Percentiles rank a stretch among this genome's conserved stretches.
Evolutionary conservation across 306 rosid species (phyloP).

Genomic region (Vigna trinervia): DNA sequence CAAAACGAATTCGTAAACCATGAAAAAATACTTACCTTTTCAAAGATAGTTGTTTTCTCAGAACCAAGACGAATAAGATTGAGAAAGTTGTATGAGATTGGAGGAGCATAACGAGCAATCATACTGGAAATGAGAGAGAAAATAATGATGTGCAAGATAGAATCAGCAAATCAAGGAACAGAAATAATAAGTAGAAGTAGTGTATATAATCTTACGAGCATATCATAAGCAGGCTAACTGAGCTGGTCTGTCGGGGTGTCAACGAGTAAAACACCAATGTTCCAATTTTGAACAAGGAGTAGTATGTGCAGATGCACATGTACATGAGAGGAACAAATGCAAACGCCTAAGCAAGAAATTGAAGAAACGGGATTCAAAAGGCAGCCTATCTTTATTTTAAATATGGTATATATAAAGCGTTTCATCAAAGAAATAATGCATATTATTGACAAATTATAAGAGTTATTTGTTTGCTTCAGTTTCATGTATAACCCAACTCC

Average conservation of each 20-base stretch:
- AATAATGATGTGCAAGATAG: conserved; percentile 29
- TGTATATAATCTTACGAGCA: conserved; percentile 84
- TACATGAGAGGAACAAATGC: conserved; percentile 96
- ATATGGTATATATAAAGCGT: conserved; percentile 10
- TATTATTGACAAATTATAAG: conserved; percentile 12
- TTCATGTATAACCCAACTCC: conserved; percentile 44
- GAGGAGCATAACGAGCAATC: conserved; percentile 99
- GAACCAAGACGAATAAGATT: conserved; percentile 80
- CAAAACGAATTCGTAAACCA: conserved; percentile 19
- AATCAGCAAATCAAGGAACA: conserved; percentile 24
- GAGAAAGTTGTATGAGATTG: conserved; percentile 93
- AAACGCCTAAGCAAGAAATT: conserved; percentile 68
- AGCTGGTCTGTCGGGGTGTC: conserved; percentile 93
- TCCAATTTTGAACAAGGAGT: conserved; percentile 94
- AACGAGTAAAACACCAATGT: conserved; percentile 88
- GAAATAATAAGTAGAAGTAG: conserved; percentile 31
- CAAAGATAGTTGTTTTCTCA: conserved; percentile 72
- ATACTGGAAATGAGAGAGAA: conserved; percentile 59
- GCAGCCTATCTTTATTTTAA: conserved; percentile 33
- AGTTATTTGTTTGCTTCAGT: conserved; percentile 22
- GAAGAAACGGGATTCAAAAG: conserved; percentile 44
- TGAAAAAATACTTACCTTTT: conserved; percentile 61
- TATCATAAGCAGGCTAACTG: conserved; percentile 97
- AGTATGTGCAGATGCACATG: conserved; percentile 98
- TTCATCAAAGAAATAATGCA: conserved; percentile 31